phyloP scores from a whole-genome alignment of 352 stramenopile genomes.

The Globisporangium heterothallicum region DNA sequence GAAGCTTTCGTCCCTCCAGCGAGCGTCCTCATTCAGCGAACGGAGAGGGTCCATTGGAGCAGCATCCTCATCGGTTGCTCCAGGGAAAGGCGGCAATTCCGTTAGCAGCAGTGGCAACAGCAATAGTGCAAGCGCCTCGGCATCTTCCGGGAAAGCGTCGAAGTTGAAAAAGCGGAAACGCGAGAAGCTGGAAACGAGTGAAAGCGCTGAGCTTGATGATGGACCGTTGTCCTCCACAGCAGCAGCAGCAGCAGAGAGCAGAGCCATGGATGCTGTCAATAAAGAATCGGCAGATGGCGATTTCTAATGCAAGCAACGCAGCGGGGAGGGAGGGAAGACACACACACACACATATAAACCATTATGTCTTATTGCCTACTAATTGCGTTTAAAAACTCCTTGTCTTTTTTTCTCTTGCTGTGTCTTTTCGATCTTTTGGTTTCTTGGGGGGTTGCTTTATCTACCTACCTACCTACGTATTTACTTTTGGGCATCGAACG shows the following conservation, averaged over 20 bases:
- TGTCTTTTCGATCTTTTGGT: neutral
- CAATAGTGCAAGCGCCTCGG: conserved; percentile 1
- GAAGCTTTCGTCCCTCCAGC: conserved; percentile 16
- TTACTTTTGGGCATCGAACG: conserved; percentile 40
- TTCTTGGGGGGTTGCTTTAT: neutral
- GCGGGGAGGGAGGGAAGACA: too few relatives aligned
- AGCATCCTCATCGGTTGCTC: conserved; percentile 13
- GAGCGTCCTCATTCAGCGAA: conserved; percentile 17
- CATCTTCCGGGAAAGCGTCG: conserved; percentile 25
- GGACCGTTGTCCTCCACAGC: too few relatives aligned
- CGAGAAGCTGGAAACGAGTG: conserved; percentile 22
- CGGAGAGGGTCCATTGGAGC: conserved; percentile 12
- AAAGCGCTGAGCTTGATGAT: conserved; percentile 5
- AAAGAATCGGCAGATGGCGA: neutral
- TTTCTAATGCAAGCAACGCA: too few relatives aligned
- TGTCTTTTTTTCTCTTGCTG: neutral
- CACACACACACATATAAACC: too few relatives aligned
- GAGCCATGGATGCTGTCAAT: conserved; percentile 8
- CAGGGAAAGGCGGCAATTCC: conserved; percentile 20
- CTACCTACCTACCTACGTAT: conserved; percentile 7
- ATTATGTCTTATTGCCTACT: too few relatives aligned
- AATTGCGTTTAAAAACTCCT: too few relatives aligned
- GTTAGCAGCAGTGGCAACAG: neutral
- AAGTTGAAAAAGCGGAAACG: conserved; percentile 57
- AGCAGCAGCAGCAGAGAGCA: conserved; percentile 5